A percentile compares a stretch with the other conserved stretches of the same genome.
These are phyloP conservation scores for Triangularia setosa DNA, from an alignment of 2,329 filamentous ascomycete species.

Conservation along the genomic window DNA sequence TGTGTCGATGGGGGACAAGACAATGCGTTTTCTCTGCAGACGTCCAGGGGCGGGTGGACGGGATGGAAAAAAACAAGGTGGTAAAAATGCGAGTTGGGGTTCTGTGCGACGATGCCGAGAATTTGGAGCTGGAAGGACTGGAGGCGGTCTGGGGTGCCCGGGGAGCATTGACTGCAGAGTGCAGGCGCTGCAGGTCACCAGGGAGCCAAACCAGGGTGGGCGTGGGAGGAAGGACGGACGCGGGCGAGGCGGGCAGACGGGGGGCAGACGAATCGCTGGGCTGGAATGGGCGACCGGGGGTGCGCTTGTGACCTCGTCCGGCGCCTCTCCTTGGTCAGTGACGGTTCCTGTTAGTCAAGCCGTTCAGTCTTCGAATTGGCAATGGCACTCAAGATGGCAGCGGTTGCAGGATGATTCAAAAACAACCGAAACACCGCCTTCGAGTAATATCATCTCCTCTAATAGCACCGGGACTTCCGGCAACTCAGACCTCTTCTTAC, in stretches of 20 bases:
- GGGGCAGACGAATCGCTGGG: conserved; percentile 17
- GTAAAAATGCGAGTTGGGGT: conserved; percentile 14
- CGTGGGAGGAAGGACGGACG: conserved; percentile 14
- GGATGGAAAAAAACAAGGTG: conserved; percentile 14
- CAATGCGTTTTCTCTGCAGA: conserved; percentile 1
- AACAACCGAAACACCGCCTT: neutral
- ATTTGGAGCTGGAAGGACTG: conserved; percentile 10
- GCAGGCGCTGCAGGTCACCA: conserved; percentile 20
- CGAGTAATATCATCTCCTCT: too few species aligned
- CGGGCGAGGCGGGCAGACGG: conserved; percentile 13
- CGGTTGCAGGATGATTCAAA: conserved; percentile 3
- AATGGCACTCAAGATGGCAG: neutral
- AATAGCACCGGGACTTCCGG: neutral
- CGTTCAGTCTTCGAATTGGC: neutral
- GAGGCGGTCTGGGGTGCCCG: conserved; percentile 18
- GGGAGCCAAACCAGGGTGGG: conserved; percentile 1
- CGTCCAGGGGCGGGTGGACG: conserved; percentile 13
- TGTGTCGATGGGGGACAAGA: neutral
- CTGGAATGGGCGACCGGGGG: conserved; percentile 18
- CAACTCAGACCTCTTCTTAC: too few species aligned
- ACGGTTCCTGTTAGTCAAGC: conserved; percentile 21
- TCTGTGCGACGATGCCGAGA: conserved; percentile 23
- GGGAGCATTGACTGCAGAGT: conserved; percentile 15
- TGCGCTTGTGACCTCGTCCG: conserved; percentile 23
- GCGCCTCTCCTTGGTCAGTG: conserved; percentile 19